Evolutionary conservation across 2,329 filamentous ascomycete species (phyloP), one percentile per base, ranked within the genome.

Genomic region (Fusarium hainanense): DNA sequence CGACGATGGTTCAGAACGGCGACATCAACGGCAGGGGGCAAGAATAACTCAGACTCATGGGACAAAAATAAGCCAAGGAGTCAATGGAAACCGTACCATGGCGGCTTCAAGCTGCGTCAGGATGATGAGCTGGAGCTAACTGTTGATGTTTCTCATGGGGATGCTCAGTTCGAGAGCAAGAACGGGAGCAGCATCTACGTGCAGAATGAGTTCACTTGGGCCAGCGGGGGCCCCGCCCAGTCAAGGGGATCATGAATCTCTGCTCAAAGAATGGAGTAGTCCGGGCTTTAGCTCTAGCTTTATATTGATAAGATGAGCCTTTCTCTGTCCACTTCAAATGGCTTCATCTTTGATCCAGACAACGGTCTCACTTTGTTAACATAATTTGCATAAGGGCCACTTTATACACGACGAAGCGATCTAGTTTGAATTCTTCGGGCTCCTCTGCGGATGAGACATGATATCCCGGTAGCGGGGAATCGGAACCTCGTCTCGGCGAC

Each of bases 61-160:
- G 14, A 21, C n/a, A 20, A 25, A 8, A 57, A 57, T 3, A 57
- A 57, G 44, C 43, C 54, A 3, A 50, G 54, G 23, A 57, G 32
- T 7, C 43, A 57, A 32, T 50, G 54, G 54, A 57, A 57, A 14
- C 54, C 34, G 14, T 41, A 50, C 20, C 32, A 50, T 16, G 44
- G 54, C 0, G 27, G 18, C 3, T 20, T 57, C 13, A 50, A 42
- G 12, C 25, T 50, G 18, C 54, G 54, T 3, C 54, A 57, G 14
- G 54, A 57, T 23, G 54, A 57, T 13, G 54, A 57, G 32, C 8
- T 57, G 8, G 54, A 57, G 25, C 25, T 57, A 18, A 50, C 54
- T 13, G 16, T 50, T 23, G 54, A 49, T 20, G 3, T 57, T 25
- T 50, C 41, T 7, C 42, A 55, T 34, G 42, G 21, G 2, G 23